Base-by-base conservation (phyloP, 2,329 filamentous ascomycete species). In the Fusarium sambucinum region DNA sequence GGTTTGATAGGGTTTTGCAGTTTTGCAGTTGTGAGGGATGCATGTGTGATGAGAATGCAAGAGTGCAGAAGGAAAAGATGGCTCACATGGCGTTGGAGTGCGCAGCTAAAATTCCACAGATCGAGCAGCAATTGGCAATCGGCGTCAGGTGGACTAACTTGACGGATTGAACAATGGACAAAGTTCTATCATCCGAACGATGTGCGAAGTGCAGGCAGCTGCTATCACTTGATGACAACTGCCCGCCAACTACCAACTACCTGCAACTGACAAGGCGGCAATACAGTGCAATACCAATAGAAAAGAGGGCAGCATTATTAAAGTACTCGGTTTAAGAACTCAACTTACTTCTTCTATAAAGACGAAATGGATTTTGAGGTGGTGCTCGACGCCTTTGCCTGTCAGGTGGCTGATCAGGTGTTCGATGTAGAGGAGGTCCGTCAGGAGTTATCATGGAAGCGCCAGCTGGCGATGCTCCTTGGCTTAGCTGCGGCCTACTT, bases 331-430 rank as follows among this genome's bases (percentile, higher is more conserved):
- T 42, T 27, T 23, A 17, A 37, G 5, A 33, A 23, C 29, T 27
- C 30, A 17, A 77, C 78, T 78, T 59, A 80, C 78, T 74, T 68
- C 78, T 74, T 68, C 77, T 73, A 52, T 80, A 77, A 4, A 80
- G 69, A 19, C 78, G 77, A 62, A 80, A 80, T 0, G 78, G 78
- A 72, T 80, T 77, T 38, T 76, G 76, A 27, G 74, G 74, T 23
- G 77, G 77, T 41, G 67, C 74, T 51, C 65, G 64, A 35, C 69
- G 71, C 35, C 65, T 71, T 60, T 63, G 70, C 59, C 63, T 68
- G 33, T 72, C 68, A 23, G 69, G 66, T 29, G 66, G 68, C 35
- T 75, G 72, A 40, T 77, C 73, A 23, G 74, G 75, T 29, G 75
- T 76, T 42, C 66, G 66, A 54, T 75, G 74, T 32, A 57, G 56